Base-by-base conservation (phyloP, 2,329 filamentous ascomycete genomes). In the Leptographium radiaticola region DNA sequence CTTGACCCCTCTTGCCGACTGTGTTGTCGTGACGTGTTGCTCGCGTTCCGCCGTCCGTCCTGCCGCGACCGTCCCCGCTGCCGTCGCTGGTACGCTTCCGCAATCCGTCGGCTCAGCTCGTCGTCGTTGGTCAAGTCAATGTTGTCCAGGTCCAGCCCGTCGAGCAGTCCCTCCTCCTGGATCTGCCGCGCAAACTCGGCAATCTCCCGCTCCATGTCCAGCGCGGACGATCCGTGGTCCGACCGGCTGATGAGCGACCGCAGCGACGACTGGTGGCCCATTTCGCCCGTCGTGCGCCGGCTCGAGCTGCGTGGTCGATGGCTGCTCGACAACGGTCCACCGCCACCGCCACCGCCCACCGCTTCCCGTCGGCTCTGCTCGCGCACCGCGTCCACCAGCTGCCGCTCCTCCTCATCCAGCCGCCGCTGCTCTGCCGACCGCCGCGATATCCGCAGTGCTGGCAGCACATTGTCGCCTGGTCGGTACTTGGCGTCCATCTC, bases 231-330 rank as follows among this genome's bases (percentile, higher is more conserved):
- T 30, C 36, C 20, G 20, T 33, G n/a, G 90, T 55, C 86, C 0
- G 86, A 87, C 6, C 84, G 79, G 63, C 87, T 90, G 56, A 97
- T 82, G 56, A 97, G 70, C 11, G 87, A 95, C 52, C 90, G 76
- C 59, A 97, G 71, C 55, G 89, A 95, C 0, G 89, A 85, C 70
- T 97, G 91, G 64, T 96, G 91, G 64, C 93, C 89, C 49, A 96
- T 75, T 6, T 10, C 13, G 36, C 7, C 43, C 6, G 18, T 20
- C 7, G 43, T 6, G 10, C 51, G 33, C 39, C 48, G 10, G 53
- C 51, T 6, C 47, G n/a, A 54, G 25, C 36, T 49, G 39, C 54
- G 50, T 16, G 58, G 53, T 10, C 49, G 42, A 43, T 16, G 49
- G 33, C 39, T 11, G 39, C 25, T 25, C 25, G 25, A 25, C 25